phyloP scores from a whole-genome alignment of 768 basidiomycete genomes.

The Macrocybe gigantea region DNA sequence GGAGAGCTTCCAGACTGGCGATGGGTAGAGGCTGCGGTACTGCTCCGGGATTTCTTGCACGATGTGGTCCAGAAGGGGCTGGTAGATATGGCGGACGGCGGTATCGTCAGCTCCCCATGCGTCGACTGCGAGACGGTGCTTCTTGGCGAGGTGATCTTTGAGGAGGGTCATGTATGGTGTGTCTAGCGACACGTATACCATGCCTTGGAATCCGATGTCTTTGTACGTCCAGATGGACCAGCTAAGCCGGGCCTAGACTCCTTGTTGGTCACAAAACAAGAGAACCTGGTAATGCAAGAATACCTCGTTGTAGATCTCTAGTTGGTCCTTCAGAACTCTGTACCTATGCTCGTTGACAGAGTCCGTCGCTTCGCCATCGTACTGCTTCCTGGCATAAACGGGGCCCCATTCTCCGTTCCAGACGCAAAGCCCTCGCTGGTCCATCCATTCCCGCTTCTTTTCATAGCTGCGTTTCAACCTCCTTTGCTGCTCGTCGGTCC shows the following conservation, averaged over 20 bases:
- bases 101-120: conserved; percentile 72
- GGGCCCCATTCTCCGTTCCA: conserved; percentile 87
- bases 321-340: conserved; percentile 66
- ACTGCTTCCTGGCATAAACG: conserved; percentile 64
- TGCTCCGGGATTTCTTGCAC: conserved; percentile 44
- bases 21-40: conserved; percentile 54
- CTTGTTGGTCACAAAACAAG: background rate
- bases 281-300: conserved; percentile 4
- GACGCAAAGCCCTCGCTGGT: conserved; percentile 55
- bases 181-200: conserved; percentile 66
- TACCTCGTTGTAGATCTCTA: conserved; percentile 64
- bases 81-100: conserved; percentile 50
- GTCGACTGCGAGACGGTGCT: conserved; percentile 72
- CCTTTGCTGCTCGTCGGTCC: conserved; percentile 44
- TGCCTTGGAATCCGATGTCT: conserved; percentile 82
- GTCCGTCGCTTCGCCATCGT: conserved; percentile 55
- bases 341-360: conserved; percentile 61
- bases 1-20: conserved; percentile 56
- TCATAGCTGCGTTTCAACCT: conserved; percentile 55
- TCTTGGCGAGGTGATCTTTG: conserved; percentile 65
- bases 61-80: conserved; percentile 62
- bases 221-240: conserved; percentile 92
- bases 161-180: conserved; percentile 71
- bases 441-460: conserved; percentile 77
- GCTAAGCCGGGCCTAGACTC: conserved; percentile 50